Base-by-base conservation (phyloP, 2,329 filamentous ascomycete species). In the Akanthomyces dipterigenus region DNA sequence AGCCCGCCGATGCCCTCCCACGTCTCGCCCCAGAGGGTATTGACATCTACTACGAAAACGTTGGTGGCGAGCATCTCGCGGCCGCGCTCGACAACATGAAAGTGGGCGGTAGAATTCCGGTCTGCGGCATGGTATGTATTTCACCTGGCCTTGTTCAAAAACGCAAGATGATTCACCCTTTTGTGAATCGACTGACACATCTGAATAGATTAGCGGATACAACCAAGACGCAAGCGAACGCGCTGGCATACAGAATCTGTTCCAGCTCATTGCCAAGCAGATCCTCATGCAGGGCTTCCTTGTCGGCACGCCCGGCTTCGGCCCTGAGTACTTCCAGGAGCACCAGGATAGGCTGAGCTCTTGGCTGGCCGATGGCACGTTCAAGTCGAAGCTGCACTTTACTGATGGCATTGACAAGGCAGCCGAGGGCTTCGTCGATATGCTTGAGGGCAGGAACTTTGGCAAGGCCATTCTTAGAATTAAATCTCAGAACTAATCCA, bases 401-500 rank as follows among this genome's bases (percentile, higher is more conserved):
- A 91, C 88, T 0, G 80, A 87, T 59, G 90, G 91, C 22, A 92
- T 96, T 63, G 91, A 96, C 64, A 86, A 90, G n/a, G 88, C 87
- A 1, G 78, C 85, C 6, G 83, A 92, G 61, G 91, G 88, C 0
- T 80, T 96, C 63, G 75, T 93, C 14, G 89, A 86, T 14, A 86
- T 96, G 78, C 80, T 95, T 60, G 73, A 83, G 69, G 91, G 91
- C 53, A 82, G 89, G 74, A 96, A 96, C 78, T 90, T 92, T 75
- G 91, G 91, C 67, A 96, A 96, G 83, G 89, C 90, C 18, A 83
- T 95, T 24, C 70, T 95, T 68, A 89, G 90, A 79, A 73, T 83
- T n/a, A 64, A 65, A 40, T 66, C 55, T n/a, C 14, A 18, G 2
- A 38, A 48, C 3, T 56, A 48, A 20, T n/a, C n/a, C 1, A n/a